These are phyloP conservation scores for Cladosporium sp. DNA, from an alignment of 2,329 filamentous ascomycete genomes.

Conservation along the genomic window DNA sequence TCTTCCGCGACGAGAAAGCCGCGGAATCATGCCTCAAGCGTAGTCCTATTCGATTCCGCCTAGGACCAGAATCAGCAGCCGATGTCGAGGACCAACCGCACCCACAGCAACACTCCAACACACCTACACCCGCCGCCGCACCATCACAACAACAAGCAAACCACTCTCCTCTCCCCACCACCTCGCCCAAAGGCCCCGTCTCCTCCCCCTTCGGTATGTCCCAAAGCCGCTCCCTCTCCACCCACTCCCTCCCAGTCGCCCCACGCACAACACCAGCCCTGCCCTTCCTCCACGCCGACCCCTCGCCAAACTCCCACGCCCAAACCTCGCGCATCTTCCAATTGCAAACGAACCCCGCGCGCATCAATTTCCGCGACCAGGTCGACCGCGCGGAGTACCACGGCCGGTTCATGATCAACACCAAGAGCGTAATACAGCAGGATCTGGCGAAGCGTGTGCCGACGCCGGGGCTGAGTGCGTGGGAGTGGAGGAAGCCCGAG, in stretches of 20 bases:
- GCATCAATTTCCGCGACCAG: constrained; percentile 44
- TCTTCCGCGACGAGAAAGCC: constrained; percentile 46
- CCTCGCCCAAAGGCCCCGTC: constrained; percentile 4
- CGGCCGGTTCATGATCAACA: constrained; percentile 35
- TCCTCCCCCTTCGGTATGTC: constrained; percentile 22
- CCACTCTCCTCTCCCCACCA: background rate
- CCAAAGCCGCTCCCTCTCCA: constrained; percentile 27
- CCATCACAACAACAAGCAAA: background rate
- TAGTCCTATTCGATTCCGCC: constrained; percentile 50
- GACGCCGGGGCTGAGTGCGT: constrained; percentile 42
- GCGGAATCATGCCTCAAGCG: constrained; percentile 47
- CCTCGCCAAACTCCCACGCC: constrained; percentile 13
- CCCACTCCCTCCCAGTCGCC: constrained; percentile 16
- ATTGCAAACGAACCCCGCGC: constrained; percentile 43
- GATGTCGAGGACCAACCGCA: background rate
- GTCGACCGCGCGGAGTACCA: constrained; percentile 41
- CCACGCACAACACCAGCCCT: constrained; percentile 13
- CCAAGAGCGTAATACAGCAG: constrained; percentile 34
- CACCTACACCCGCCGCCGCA: background rate
- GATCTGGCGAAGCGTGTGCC: constrained; percentile 46
- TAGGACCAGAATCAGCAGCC: constrained; percentile 32
- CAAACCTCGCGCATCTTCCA: constrained; percentile 42
- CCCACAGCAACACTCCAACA: background rate
- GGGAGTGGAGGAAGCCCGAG: constrained; percentile 40
- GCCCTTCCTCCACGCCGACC: constrained; percentile 12